Conservation (phyloP, 2,329 filamentous ascomycete genomes). For the Botrytis paeoniae region DNA sequence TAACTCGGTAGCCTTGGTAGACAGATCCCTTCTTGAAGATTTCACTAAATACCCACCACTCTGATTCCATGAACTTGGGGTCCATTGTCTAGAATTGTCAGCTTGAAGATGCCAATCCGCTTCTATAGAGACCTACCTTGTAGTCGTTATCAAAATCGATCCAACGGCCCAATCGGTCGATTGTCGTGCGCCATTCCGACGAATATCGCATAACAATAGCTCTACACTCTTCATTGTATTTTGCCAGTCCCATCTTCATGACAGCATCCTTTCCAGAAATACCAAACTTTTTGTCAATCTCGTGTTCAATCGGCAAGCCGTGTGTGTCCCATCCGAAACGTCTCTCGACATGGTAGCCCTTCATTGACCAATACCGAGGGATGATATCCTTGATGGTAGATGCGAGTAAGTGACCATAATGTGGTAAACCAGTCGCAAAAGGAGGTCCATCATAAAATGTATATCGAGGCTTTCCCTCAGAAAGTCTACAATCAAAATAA, state of each 20-base stretch:
- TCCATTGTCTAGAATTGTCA: constrained; percentile 71
- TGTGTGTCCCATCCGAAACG: constrained; percentile 96
- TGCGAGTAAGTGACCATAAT: constrained; percentile 69
- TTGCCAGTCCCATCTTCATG: constrained; percentile 76
- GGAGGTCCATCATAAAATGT: constrained; percentile 92
- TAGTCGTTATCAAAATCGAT: constrained; percentile 98
- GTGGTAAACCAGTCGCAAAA: constrained; percentile 68
- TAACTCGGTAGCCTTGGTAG: constrained; percentile 86
- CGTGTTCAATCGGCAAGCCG: constrained; percentile 91
- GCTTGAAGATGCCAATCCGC: constrained; percentile 6
- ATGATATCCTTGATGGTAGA: constrained; percentile 98
- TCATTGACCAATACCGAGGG: constrained; percentile 96
- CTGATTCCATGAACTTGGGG: constrained; percentile 88
- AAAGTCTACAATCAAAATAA: constrained; percentile 49
- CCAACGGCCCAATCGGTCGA: constrained; percentile 88
- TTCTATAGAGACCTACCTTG: constrained; percentile 55
- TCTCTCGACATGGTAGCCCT: constrained; percentile 86
- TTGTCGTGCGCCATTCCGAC: constrained; percentile 80
- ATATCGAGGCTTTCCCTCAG: constrained; percentile 76
- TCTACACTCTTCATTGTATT: constrained; percentile 89
- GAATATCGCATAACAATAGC: constrained; percentile 92
- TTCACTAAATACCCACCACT: constrained; percentile 97
- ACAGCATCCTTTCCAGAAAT: constrained; percentile 87
- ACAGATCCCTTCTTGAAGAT: constrained; percentile 86
- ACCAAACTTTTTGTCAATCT: constrained; percentile 94